phyloP scores from a whole-genome alignment of 192 early-diverging fungal genomes.

The Spinellus fusiger region DNA sequence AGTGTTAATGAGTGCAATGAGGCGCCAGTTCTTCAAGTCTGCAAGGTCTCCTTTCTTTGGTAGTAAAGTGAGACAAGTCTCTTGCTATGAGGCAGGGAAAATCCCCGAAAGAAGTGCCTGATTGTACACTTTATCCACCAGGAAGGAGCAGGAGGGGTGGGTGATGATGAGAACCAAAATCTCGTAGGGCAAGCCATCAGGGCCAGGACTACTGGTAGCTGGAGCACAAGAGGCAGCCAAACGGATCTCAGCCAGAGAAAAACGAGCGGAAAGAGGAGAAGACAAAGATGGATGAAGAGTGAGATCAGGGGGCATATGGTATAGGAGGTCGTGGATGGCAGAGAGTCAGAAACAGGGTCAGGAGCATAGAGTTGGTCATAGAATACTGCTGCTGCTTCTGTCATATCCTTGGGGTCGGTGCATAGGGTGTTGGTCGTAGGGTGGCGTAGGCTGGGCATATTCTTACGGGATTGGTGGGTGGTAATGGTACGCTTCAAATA shows the following conservation, averaged over 20 bases:
- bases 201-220: neutral
- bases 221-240: too few species aligned
- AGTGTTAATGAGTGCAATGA: neutral
- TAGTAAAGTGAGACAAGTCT: constrained; percentile 15
- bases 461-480: neutral
- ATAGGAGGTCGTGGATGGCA: neutral
- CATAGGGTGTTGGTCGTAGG: neutral
- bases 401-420: neutral
- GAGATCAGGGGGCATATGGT: neutral
- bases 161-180: neutral
- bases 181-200: neutral
- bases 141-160: neutral
- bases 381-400: neutral
- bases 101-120: neutral
- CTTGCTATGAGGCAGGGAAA: neutral
- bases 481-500: neutral
- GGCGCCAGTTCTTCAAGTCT: constrained; percentile 5
- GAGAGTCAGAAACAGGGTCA: neutral
- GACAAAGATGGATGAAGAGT: neutral
- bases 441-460: neutral
- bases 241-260: neutral
- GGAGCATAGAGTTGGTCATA: neutral
- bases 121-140: neutral
- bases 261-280: neutral
- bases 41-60: constrained; percentile 17